phyloP scores from a whole-genome alignment of 331 rosid species.

The Pyrus hybrid region DNA sequence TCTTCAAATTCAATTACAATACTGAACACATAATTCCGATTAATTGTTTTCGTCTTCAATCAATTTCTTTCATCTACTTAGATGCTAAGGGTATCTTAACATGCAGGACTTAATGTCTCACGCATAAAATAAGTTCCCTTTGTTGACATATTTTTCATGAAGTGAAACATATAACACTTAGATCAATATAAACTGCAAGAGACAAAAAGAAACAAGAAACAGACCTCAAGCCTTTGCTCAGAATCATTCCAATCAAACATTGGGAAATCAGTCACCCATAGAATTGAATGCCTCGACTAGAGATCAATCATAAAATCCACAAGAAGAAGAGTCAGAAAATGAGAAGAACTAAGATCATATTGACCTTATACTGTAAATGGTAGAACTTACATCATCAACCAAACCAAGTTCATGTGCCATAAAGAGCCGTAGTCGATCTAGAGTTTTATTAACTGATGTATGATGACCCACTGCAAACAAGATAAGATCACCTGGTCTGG shows the following conservation, averaged over 20 bases:
- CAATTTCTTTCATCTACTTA: background rate
- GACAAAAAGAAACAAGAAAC: conserved; percentile 16
- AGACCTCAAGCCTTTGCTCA: conserved; percentile 91
- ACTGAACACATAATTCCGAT: background rate
- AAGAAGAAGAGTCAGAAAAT: conserved; percentile 13
- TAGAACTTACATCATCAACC: conserved; percentile 65
- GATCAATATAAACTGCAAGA: background rate
- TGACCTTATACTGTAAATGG: background rate
- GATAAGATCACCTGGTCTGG: conserved; percentile 60
- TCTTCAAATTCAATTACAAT: background rate
- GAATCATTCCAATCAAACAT: conserved; percentile 97
- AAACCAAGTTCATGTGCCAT: conserved; percentile 68
- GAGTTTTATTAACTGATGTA: conserved; percentile 62
- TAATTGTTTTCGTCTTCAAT: background rate
- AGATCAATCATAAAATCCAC: conserved; percentile 18
- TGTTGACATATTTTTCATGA: background rate
- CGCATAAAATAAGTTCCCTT: background rate
- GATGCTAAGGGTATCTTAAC: background rate
- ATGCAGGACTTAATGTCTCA: background rate
- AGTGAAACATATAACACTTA: background rate
- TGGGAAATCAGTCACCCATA: conserved; percentile 96
- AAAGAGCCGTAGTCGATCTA: conserved; percentile 67
- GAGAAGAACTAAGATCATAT: background rate
- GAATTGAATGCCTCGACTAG: conserved; percentile 77
- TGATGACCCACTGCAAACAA: conserved; percentile 75